These are phyloP conservation scores for Fusarium domesticum DNA, from an alignment of 2,329 filamentous ascomycete species.

Conservation along the genomic window DNA sequence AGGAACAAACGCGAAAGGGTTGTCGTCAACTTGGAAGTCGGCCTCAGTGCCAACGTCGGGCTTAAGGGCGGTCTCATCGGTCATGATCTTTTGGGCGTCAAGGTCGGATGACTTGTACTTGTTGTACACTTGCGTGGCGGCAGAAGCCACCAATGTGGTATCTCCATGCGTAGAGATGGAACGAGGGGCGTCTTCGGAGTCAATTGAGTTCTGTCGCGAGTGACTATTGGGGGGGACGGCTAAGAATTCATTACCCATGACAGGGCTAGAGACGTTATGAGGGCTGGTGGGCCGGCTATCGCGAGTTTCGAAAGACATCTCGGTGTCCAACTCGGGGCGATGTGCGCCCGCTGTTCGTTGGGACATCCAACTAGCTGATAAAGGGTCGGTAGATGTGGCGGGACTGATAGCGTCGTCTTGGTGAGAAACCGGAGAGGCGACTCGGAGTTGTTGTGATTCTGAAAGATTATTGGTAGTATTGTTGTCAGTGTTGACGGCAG, in stretches of 20 bases:
- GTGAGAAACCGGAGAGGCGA: constrained; percentile 36
- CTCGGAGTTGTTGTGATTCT: constrained; percentile 22
- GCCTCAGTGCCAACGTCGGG: constrained; percentile 73
- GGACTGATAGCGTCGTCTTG: constrained; percentile 43
- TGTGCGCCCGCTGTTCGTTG: constrained; percentile 24
- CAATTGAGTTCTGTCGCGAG: constrained; percentile 66
- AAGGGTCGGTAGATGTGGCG: constrained; percentile 36
- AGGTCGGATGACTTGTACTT: constrained; percentile 38
- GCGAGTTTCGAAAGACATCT: constrained; percentile 62
- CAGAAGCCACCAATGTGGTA: constrained; percentile 54
- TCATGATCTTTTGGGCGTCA: constrained; percentile 56
- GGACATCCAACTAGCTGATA: constrained; percentile 22
- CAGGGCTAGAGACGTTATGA: constrained; percentile 65
- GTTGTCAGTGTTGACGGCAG: constrained; percentile 36
- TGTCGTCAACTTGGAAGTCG: constrained; percentile 73
- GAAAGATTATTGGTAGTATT: constrained; percentile 31
- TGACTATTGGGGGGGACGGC: constrained; percentile 59
- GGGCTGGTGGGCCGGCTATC: constrained; percentile 68
- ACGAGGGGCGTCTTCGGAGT: constrained; percentile 60
- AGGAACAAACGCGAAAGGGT: constrained; percentile 80
- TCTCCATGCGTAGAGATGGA: constrained; percentile 60
- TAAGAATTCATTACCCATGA: constrained; percentile 55
- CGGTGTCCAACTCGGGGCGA: constrained; percentile 46
- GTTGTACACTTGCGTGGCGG: constrained; percentile 41
- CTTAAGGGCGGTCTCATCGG: constrained; percentile 65